Evolutionary conservation across 2,329 filamentous ascomycete genomes (phyloP).

Genomic region (Diaporthe eres): DNA sequence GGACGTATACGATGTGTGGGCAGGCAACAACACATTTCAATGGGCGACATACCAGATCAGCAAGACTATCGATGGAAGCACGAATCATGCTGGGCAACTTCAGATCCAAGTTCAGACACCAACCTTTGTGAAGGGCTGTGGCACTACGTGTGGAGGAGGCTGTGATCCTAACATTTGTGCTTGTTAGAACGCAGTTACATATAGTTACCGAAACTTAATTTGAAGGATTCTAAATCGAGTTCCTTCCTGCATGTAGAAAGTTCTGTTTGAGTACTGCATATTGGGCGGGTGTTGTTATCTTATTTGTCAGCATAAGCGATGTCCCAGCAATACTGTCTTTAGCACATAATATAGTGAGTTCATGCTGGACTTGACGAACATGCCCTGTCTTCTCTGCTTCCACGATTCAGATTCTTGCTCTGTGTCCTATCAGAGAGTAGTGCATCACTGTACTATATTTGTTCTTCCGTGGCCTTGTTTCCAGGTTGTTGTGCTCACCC

Average conservation of each 20-base stretch:
- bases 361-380: no score
- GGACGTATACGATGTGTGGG: slow-evolving; percentile 16
- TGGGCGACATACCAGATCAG: slow-evolving; percentile 27
- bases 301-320: not conserved
- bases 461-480: not conserved
- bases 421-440: no score
- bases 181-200: slow-evolving; percentile 17
- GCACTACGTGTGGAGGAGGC: slow-evolving; percentile 30
- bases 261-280: not conserved
- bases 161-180: slow-evolving; percentile 33
- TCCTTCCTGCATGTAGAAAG: not conserved
- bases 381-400: no score
- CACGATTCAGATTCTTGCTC: no score
- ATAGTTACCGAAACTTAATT: not conserved
- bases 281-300: not conserved
- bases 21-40: slow-evolving; percentile 1
- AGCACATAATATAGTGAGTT: no score
- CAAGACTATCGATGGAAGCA: slow-evolving; percentile 24
- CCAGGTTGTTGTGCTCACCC: not conserved
- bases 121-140: slow-evolving; percentile 33
- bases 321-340: no score
- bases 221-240: not conserved
- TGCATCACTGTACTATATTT: no score
- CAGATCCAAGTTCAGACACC: slow-evolving; percentile 30
- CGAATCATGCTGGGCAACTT: slow-evolving; percentile 25